These are phyloP conservation scores for Amoebophrya sp. DNA, from an alignment of 169 alveolate genomes.

Conservation along the genomic window DNA sequence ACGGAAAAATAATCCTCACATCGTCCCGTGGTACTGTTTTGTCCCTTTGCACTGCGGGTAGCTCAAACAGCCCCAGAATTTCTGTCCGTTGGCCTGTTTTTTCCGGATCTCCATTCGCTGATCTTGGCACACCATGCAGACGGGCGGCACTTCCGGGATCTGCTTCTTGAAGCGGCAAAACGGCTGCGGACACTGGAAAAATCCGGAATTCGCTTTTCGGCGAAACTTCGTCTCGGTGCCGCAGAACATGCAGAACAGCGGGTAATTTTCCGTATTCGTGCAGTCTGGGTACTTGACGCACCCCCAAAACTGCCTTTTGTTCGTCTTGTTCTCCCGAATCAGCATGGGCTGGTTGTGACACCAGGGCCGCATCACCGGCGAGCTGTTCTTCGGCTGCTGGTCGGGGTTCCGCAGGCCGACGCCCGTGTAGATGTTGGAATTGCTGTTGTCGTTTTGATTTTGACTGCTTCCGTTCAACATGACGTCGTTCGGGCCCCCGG, in stretches of 20 bases:
- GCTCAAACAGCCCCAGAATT: background rate
- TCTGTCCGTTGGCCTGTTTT: background rate
- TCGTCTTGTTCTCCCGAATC: background rate
- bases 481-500: background rate
- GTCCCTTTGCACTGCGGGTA: background rate
- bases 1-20: background rate
- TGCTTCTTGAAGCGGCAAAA: background rate
- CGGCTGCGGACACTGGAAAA: background rate
- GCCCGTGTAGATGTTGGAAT: too few species aligned
- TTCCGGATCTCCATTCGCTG: background rate
- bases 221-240: background rate
- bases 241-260: background rate
- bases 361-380: background rate
- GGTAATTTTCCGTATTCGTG: background rate
- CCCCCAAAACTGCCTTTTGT: background rate
- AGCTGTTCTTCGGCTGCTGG: slow-evolving; percentile 7
- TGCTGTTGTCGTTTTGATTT: background rate
- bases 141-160: background rate
- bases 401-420: too few species aligned
- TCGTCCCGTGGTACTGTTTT: background rate
- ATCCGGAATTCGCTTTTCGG: background rate
- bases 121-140: background rate
- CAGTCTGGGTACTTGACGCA: background rate
- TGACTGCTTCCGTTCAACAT: background rate
- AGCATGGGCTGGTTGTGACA: background rate